Evolutionary conservation across 169 alveolate species (phyloP), one percentile per base, ranked within the genome.

Genomic region (Cyclospora cayetanensis): DNA sequence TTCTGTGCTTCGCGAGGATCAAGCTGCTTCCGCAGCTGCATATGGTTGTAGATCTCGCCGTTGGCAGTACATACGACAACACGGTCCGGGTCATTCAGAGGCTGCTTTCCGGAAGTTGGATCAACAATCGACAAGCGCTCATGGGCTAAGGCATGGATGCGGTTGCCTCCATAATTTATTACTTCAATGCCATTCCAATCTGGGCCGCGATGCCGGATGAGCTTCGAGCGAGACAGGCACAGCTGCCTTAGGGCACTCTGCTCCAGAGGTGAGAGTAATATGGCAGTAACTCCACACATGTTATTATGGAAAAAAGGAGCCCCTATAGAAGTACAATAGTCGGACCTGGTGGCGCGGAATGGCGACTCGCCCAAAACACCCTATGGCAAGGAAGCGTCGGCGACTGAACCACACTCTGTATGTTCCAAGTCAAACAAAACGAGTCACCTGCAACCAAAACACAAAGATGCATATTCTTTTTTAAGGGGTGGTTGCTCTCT

Each of bases 1-100:
- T 35, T 7, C 63, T 18, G 34, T 1, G 39, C 90, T 55, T 82
- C 90, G 25, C 39, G 79, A 1, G 79, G 63, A 20, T 76, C 79
- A 27, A 82, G 74, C 65, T 29, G 15, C 85, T 65, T 15, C 18
- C 52, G 39, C 50, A 91, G 86, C 65, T 52, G 68, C 35, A 43
- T 53, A 65, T 91, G 90, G 76, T 91, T 91, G 88, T 80, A 91
- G 87, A 91, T 91, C 37, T 91, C 94, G 18, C 94, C 94, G 70
- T 80, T 91, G 15, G 72, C 72, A 15, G n/a, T 22, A n/a, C 72
- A 60, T 4, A 60, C 72, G 34, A 60, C 27, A 60, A 9, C 39
- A 20, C 60, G 4, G 31, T 72, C 55, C 39, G 90, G 82, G 70
- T 91, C 94, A 27, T 46, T 79, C 25, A 91, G 74, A 3, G 94